phyloP scores from a whole-genome alignment of 805 yeast species.

The Candida golubevii region DNA sequence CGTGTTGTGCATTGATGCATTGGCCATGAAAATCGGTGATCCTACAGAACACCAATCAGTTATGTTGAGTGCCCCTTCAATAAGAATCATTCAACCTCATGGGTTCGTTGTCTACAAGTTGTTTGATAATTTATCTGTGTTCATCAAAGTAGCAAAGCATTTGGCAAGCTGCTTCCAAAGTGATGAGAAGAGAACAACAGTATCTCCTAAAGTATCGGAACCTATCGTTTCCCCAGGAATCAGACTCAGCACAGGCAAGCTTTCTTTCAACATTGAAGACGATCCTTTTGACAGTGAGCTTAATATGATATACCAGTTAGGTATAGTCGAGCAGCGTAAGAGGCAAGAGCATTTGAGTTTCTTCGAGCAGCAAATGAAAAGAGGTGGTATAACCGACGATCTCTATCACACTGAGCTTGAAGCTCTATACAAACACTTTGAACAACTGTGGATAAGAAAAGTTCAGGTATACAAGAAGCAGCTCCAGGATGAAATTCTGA shows the following conservation, averaged over 20 bases:
- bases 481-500: slow-evolving; percentile 8
- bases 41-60: slow-evolving; percentile 1
- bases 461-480: slow-evolving; percentile 43
- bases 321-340: slow-evolving; percentile 37
- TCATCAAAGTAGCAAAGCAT: slow-evolving; percentile 32
- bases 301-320: slow-evolving; percentile 40
- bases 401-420: slow-evolving; percentile 3
- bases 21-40: slow-evolving; percentile 6
- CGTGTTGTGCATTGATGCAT: slow-evolving; percentile 12
- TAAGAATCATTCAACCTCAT: slow-evolving; percentile 37
- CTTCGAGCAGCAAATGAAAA: slow-evolving; percentile 14
- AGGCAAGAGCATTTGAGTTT: slow-evolving; percentile 27
- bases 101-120: slow-evolving; percentile 33
- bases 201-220: slow-evolving; percentile 29
- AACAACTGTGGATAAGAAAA: slow-evolving; percentile 58
- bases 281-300: slow-evolving; percentile 42
- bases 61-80: slow-evolving; percentile 18
- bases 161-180: slow-evolving; percentile 24
- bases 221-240: slow-evolving; percentile 29
- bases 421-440: slow-evolving; percentile 9
- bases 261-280: slow-evolving; percentile 38
- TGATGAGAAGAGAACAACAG: slow-evolving; percentile 16
- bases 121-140: slow-evolving; percentile 35
- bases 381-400: not conserved
- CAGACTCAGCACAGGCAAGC: slow-evolving; percentile 21